A percentile compares a stretch with the other conserved stretches of the same genome.
Evolutionary conservation across 768 basidiomycete genomes (phyloP).

Genomic region (Tephrocybe rancida): DNA sequence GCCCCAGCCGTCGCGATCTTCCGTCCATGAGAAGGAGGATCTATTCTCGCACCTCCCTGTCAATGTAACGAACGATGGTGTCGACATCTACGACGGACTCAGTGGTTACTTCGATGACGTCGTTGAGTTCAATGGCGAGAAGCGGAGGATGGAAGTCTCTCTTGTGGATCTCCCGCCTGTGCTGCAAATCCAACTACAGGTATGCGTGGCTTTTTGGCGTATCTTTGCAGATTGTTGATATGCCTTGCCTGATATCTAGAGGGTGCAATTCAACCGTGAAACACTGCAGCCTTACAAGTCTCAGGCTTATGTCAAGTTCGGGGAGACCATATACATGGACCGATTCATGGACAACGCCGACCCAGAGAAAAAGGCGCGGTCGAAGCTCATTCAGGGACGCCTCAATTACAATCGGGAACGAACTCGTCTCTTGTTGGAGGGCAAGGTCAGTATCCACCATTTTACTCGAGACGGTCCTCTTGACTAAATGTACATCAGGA

Average conservation of each 20-base stretch:
- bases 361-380: constrained; percentile 66
- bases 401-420: constrained; percentile 68
- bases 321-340: constrained; percentile 86
- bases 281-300: constrained; percentile 93
- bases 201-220: constrained; percentile 30
- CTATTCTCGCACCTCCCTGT: constrained; percentile 93
- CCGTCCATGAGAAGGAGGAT: constrained; percentile 86
- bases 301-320: constrained; percentile 93
- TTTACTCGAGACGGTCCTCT: background rate
- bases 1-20: constrained; percentile 44
- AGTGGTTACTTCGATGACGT: constrained; percentile 89
- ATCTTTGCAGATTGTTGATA: background rate
- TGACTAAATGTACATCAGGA: constrained; percentile 41
- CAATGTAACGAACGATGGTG: constrained; percentile 86
- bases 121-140: constrained; percentile 85
- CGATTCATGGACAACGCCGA: constrained; percentile 85
- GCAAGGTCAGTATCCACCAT: constrained; percentile 54
- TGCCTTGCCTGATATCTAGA: constrained; percentile 41
- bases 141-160: constrained; percentile 85
- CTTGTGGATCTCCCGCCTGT: constrained; percentile 87
- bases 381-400: constrained; percentile 69
- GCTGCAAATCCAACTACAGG: constrained; percentile 95
- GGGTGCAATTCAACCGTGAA: constrained; percentile 93
- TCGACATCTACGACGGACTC: constrained; percentile 93
- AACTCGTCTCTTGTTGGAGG: constrained; percentile 65